Percentiles rank a stretch among this genome's conserved stretches.
These are phyloP conservation scores for Lichina pygmaea DNA, from an alignment of 495 filamentous ascomycete species.

Conservation along the genomic window DNA sequence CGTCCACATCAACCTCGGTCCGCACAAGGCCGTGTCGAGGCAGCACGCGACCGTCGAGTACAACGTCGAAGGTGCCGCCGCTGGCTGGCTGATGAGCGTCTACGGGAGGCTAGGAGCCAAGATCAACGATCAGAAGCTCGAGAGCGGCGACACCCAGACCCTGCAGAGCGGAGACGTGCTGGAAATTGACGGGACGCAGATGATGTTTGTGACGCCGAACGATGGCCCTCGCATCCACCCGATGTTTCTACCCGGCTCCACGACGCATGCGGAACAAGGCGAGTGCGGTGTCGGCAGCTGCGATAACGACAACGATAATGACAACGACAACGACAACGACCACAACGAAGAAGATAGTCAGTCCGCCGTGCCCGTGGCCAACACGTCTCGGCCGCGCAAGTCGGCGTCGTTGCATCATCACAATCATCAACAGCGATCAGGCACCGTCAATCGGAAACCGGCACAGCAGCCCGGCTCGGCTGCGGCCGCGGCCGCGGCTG, in stretches of 20 bases:
- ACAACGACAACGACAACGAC: not conserved
- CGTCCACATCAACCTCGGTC: constrained; percentile 81
- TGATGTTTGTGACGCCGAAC: constrained; percentile 87
- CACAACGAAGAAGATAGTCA: not conserved
- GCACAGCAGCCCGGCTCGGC: constrained; percentile 15
- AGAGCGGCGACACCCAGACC: constrained; percentile 30
- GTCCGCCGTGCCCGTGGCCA: not conserved
- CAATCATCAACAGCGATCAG: not conserved
- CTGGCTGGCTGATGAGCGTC: constrained; percentile 54
- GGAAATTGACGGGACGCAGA: constrained; percentile 73
- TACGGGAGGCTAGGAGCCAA: constrained; percentile 78
- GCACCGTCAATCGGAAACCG: not conserved
- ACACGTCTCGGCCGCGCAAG: not conserved
- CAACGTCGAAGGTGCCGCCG: constrained; percentile 27
- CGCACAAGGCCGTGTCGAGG: constrained; percentile 74
- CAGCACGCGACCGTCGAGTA: constrained; percentile 70
- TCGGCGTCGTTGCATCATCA: not conserved
- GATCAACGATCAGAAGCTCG: constrained; percentile 42
- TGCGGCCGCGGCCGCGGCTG: constrained; percentile 17
- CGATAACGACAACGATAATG: not conserved
- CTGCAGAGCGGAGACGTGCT: constrained; percentile 70
- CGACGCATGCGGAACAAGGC: constrained; percentile 3
- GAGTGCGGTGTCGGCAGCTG: not conserved
- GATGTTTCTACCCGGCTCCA: constrained; percentile 22
- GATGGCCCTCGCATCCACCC: constrained; percentile 28